Evolutionary conservation across 768 basidiomycete species (phyloP).

Genomic region (Psilocybe tampanensis): DNA sequence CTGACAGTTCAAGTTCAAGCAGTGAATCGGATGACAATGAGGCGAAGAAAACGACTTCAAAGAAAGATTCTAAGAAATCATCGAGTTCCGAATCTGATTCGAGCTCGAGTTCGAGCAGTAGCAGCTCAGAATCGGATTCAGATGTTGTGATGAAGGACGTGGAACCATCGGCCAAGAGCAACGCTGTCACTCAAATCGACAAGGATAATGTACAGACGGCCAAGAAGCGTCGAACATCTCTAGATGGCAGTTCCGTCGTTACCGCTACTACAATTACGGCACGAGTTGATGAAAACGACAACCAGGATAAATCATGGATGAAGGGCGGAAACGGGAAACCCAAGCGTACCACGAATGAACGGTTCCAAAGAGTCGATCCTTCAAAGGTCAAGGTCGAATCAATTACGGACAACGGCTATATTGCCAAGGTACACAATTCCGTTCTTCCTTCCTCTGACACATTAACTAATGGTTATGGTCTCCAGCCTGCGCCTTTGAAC

Average conservation of each 20-base stretch:
- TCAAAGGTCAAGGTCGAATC: conserved; percentile 35
- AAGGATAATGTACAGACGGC: conserved; percentile 37
- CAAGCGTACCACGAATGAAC: conserved; percentile 51
- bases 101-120: conserved; percentile 25
- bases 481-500: conserved; percentile 60
- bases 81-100: conserved; percentile 19
- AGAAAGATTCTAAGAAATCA: conserved; percentile 7
- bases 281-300: conserved; percentile 11
- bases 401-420: conserved; percentile 74
- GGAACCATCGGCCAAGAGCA: not conserved
- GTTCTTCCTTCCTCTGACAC: not conserved
- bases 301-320: conserved; percentile 15
- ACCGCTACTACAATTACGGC: conserved; percentile 31
- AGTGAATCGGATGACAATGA: conserved; percentile 10
- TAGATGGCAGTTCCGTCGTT: conserved; percentile 48
- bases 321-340: conserved; percentile 31
- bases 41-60: not conserved
- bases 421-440: conserved; percentile 59
- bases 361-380: conserved; percentile 79
- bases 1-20: conserved; percentile 5
- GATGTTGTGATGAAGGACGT: conserved; percentile 6
- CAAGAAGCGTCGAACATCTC: conserved; percentile 66
- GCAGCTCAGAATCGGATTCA: conserved; percentile 21
- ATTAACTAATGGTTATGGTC: not conserved
- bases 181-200: conserved; percentile 8